Evolutionary conservation across 2,329 filamentous ascomycete genomes (phyloP).

Genomic region (Trichoderma sp.): DNA sequence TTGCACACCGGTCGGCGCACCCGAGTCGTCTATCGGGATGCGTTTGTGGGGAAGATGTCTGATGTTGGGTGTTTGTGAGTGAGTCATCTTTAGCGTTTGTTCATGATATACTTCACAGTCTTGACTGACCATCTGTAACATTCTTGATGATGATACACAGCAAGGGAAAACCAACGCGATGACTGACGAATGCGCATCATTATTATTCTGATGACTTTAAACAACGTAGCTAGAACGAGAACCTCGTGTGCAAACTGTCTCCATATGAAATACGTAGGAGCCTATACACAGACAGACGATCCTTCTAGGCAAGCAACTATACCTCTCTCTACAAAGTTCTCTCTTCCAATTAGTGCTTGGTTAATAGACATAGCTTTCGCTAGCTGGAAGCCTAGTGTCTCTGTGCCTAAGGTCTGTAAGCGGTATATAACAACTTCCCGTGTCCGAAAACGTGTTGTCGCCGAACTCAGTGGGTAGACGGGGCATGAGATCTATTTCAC

Average conservation of each 20-base stretch:
- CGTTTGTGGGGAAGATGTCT: not conserved
- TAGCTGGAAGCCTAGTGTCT: not conserved
- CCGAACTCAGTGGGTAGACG: not conserved
- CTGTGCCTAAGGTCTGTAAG: not conserved
- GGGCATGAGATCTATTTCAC: not conserved
- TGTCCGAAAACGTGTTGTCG: not conserved
- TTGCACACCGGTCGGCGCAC: not conserved
- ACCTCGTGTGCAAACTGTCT: not conserved
- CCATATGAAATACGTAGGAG: not conserved
- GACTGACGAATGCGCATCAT: not conserved
- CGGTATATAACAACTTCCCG: not conserved
- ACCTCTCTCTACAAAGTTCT: not conserved
- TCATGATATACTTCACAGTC: not conserved
- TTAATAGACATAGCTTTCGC: not conserved
- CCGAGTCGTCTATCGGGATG: not conserved
- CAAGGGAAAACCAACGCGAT: not conserved
- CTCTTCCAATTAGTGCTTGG: not conserved
- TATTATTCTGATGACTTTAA: not conserved
- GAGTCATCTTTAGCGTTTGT: not conserved
- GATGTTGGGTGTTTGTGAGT: not conserved
- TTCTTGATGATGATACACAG: not conserved
- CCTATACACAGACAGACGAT: not conserved
- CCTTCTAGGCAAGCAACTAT: not conserved
- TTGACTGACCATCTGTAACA: not conserved
- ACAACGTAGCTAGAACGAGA: not conserved